Evolutionary conservation across 73 alveolate species (phyloP), one percentile per base, ranked within the genome.

Genomic region (Blepharisma japonicum): DNA sequence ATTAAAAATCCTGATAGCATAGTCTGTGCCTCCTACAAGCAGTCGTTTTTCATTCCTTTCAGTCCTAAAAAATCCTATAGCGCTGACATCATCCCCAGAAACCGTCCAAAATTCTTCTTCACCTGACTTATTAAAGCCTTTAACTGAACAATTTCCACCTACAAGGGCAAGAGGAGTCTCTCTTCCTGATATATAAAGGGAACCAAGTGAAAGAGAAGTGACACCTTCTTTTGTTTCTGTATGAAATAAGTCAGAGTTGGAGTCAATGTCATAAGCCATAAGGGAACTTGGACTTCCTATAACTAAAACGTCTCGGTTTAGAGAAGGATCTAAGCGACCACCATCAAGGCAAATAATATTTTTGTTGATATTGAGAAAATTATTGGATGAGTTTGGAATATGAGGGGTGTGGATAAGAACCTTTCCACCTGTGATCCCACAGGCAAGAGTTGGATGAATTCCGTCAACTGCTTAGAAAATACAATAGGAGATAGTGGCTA

Each of bases 81-180:
- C 85, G 7, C 89, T 86, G 20, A 92, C 94, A 81, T 91, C 83
- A 47, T 94, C 98, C 1, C 98, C 98, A 8, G 96, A 85, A 6
- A 94, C 98, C 38, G 98, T 94, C 97, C 98, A 94, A 82, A 83
- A 94, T 54, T 83, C 76, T 55, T 94, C 98, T 68, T 91, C 96
- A 5, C 96, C 97, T 46, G 87, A 55, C 68, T 71, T 66, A 78
- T 91, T 96, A 53, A 87, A 86, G 6, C 97, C 98, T 2, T 89
- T 89, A 56, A 94, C 79, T 45, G 92, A 87, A 77, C 96, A 92
- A 78, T 91, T 91, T n/a, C 98, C 98, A 42, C 98, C 98, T 0
- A 90, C 93, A 6, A 94, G 72, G 27, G 91, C 90, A 11, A 94
- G 70, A 0, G 97, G 98, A 0, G 80, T 83, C n/a, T 46, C 79